phyloP scores from a whole-genome alignment of 2,329 filamentous ascomycete genomes.

The Salinomyces thailandicus region DNA sequence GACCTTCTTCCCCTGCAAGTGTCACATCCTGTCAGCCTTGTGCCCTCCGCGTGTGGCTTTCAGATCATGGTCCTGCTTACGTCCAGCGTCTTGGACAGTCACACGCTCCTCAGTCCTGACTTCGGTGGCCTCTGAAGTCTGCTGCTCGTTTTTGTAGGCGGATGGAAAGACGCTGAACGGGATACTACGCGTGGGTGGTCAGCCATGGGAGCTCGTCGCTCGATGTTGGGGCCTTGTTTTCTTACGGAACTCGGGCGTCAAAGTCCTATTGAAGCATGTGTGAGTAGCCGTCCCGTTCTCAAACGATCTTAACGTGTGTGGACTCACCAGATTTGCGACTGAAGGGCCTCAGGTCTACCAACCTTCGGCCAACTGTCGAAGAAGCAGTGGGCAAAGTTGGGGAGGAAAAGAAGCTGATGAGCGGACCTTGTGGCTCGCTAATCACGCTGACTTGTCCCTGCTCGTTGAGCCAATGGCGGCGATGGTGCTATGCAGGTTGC shows the following conservation, averaged over 20 bases:
- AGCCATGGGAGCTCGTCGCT: neutral
- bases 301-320: neutral
- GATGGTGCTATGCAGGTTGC: neutral
- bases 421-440: neutral
- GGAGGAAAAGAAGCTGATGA: neutral
- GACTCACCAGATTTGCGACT: neutral
- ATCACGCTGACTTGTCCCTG: neutral
- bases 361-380: slow-evolving; percentile 1
- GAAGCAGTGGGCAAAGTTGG: neutral
- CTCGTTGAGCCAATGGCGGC: neutral
- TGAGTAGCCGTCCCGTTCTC: neutral
- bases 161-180: slow-evolving; percentile 99
- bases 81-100: slow-evolving; percentile 77
- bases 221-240: neutral
- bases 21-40: neutral
- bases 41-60: no score
- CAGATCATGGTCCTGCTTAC: slow-evolving; percentile 30
- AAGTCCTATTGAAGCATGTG: neutral
- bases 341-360: neutral
- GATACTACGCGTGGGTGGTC: slow-evolving; percentile 40
- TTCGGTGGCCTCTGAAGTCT: slow-evolving; percentile 50
- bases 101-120: slow-evolving; percentile 85
- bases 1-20: slow-evolving; percentile 65
- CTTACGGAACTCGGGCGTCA: slow-evolving; percentile 1
- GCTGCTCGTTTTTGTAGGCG: slow-evolving; percentile 74